Evolutionary conservation across 2,329 filamentous ascomycete species (phyloP).

Genomic region (Aspergillus calidoustus): DNA sequence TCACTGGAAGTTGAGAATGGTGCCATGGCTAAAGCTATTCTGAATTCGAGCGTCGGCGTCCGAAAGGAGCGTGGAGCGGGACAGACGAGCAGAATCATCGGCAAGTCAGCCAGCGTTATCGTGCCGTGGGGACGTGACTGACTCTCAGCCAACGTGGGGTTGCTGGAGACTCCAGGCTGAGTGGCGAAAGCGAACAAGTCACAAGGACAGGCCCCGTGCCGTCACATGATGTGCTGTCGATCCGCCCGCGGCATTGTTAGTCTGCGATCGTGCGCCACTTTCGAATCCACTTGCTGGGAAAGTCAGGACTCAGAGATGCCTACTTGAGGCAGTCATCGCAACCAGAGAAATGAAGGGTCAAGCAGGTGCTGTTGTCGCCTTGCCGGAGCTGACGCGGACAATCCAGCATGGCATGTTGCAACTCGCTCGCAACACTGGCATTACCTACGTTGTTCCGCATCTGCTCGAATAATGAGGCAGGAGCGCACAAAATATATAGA

Average conservation of each 20-base stretch:
- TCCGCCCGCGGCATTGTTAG: conserved; percentile 18
- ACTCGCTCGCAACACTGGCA: background rate
- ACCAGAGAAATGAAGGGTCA: background rate
- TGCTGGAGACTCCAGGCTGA: background rate
- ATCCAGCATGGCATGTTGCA: conserved; percentile 3
- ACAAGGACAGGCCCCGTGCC: conserved; percentile 25
- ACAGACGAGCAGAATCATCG: background rate
- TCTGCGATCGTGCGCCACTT: background rate
- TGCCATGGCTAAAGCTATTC: background rate
- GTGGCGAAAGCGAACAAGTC: conserved; percentile 22
- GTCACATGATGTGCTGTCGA: conserved; percentile 31
- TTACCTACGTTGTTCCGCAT: too few species aligned
- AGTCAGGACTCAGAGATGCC: background rate
- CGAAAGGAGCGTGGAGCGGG: background rate
- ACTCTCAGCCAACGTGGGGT: conserved; percentile 5
- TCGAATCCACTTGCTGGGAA: background rate
- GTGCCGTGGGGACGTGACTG: background rate
- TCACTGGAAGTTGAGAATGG: background rate
- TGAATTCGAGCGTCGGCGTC: conserved; percentile 7
- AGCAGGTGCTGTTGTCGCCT: background rate
- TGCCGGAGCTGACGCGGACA: conserved; percentile 12
- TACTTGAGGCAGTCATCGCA: background rate
- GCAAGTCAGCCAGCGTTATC: background rate
- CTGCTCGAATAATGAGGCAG: background rate
- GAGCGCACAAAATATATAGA: background rate